These are phyloP conservation scores for Lachnellula subtilissima DNA, from an alignment of 2,329 filamentous ascomycete species.

Conservation along the genomic window DNA sequence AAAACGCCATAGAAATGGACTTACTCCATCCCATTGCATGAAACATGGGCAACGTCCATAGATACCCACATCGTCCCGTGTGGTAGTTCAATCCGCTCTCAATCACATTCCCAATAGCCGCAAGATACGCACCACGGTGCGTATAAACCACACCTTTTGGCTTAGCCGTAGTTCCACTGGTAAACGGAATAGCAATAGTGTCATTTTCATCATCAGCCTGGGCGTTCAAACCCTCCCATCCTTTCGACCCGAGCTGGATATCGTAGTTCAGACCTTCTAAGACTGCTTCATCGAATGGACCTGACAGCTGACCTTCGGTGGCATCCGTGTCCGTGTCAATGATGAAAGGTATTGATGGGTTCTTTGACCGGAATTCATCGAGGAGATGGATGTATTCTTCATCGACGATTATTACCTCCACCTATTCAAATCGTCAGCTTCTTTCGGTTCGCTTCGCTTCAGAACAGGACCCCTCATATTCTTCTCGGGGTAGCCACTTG, in stretches of 20 bases:
- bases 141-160: slow-evolving; percentile 94
- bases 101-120: slow-evolving; percentile 77
- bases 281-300: slow-evolving; percentile 79
- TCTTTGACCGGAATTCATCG: slow-evolving; percentile 55
- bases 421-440: slow-evolving; percentile 31
- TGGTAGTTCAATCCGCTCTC: slow-evolving; percentile 78
- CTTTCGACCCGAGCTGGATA: slow-evolving; percentile 54
- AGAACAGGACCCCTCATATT: not conserved
- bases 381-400: slow-evolving; percentile 71
- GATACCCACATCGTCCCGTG: slow-evolving; percentile 67
- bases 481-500: not conserved
- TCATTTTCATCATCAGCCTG: slow-evolving; percentile 69
- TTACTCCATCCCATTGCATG: slow-evolving; percentile 52
- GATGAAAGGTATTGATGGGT: slow-evolving; percentile 64
- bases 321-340: slow-evolving; percentile 79
- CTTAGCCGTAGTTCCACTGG: slow-evolving; percentile 82
- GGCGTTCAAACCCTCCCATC: slow-evolving; percentile 72
- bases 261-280: slow-evolving; percentile 76
- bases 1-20: slow-evolving; percentile 1
- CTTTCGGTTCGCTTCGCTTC: not conserved
- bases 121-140: slow-evolving; percentile 82
- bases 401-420: slow-evolving; percentile 83
- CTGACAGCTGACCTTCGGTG: slow-evolving; percentile 66
- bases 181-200: slow-evolving; percentile 85
- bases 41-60: slow-evolving; percentile 91